These are phyloP conservation scores for Capronia coronata DNA, from an alignment of 2,329 filamentous ascomycete species.

Conservation along the genomic window DNA sequence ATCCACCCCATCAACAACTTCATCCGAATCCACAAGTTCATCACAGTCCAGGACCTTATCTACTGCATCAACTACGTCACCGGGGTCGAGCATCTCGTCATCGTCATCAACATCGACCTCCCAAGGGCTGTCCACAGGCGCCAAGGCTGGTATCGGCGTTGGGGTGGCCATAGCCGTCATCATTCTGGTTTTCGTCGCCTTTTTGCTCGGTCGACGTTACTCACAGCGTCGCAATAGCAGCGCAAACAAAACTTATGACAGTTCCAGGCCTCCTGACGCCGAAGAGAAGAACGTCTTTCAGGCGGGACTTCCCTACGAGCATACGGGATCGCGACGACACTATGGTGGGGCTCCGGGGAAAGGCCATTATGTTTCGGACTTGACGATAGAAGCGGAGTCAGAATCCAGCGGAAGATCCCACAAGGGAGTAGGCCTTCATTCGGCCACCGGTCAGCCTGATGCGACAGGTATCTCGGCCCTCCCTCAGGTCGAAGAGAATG, in stretches of 20 bases:
- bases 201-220: conserved; percentile 18
- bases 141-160: conserved; percentile 23
- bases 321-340: not conserved
- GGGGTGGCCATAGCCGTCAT: conserved; percentile 18
- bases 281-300: conserved; percentile 19
- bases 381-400: conserved; percentile 11
- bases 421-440: conserved; percentile 1
- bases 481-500: conserved; percentile 12
- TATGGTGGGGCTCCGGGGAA: not conserved
- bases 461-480: conserved; percentile 14
- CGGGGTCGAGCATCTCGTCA: not conserved
- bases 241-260: not conserved
- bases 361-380: conserved; percentile 5
- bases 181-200: conserved; percentile 7
- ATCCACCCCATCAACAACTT: not conserved
- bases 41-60: not conserved
- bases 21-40: not conserved
- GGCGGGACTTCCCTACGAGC: conserved; percentile 21
- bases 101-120: conserved; percentile 6
- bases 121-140: conserved; percentile 17
- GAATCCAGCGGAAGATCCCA: conserved; percentile 8
- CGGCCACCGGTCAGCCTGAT: not conserved
- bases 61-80: not conserved
- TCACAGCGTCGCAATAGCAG: conserved; percentile 10
- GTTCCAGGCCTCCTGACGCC: not conserved